Base-by-base conservation (phyloP, 2,329 filamentous ascomycete genomes). In the Phaeosphaeriaceae sp. region DNA sequence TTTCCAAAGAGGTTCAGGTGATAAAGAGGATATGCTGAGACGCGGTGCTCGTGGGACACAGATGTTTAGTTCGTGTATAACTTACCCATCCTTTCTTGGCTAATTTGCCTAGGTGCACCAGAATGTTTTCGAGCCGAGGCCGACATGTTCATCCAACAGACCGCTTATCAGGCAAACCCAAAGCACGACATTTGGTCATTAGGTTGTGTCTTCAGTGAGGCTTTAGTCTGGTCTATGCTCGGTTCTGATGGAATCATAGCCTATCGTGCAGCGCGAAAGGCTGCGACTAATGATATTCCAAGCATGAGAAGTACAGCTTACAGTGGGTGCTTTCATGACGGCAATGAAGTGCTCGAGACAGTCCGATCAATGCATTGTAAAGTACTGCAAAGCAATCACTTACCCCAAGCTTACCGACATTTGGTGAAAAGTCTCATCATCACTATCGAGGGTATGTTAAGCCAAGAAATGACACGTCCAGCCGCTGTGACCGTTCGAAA, bases 171-270 rank as follows among this genome's bases (percentile, higher is more conserved):
- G n/a, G 62, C 69, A 0, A 30, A 56, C 1, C 70, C 68, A 28
- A 54, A 38, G 3, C 74, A 71, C 4, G 76, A 78, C 38, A 71
- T 73, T 1, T 78, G 74, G 75, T 74, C 74, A 7, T 29, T 67
- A 1, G 64, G 62, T 1, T 67, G 61, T 30, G 46, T 68, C 6
- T 50, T 58, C n/a, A 62, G 61, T 23, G 58, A 62, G 28, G 57
- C 54, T 11, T 50, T 46, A 7, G 50, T 60, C 2, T 69, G 66
- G 66, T 43, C 55, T 4, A 48, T 62, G 2, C 39, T 50, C 3
- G 63, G 62, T 0, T 6, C 11, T 1, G 32, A 48, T 6, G 59
- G 54, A 1, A n/a, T 66, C 4, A 8, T 38, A 5, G 20, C 61
- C 1, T 68, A 64, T 33, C 35, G 32, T 6, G n/a, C 18, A 0